These are phyloP conservation scores for Colletotrichum orbiculare DNA, from an alignment of 2,329 filamentous ascomycete genomes.

Conservation along the genomic window DNA sequence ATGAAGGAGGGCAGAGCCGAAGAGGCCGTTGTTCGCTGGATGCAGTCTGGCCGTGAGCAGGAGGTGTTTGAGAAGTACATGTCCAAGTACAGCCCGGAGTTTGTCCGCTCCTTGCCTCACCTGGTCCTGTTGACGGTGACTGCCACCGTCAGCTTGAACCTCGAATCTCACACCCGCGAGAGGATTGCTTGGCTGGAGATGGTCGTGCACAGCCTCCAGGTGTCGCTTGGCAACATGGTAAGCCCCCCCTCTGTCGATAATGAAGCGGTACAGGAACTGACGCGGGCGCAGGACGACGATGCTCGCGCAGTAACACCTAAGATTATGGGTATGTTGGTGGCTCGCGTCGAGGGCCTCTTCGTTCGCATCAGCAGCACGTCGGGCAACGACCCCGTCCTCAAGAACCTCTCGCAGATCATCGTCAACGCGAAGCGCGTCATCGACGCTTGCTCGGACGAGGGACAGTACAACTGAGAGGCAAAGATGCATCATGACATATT, in stretches of 20 bases:
- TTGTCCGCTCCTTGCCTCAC: slow-evolving; percentile 68
- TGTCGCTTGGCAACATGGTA: slow-evolving; percentile 61
- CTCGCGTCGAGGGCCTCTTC: slow-evolving; percentile 64
- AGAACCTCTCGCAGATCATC: slow-evolving; percentile 59
- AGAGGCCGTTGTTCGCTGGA: slow-evolving; percentile 73
- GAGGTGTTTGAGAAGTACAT: slow-evolving; percentile 71
- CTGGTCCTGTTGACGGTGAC: slow-evolving; percentile 73
- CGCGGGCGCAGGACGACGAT: slow-evolving; percentile 59
- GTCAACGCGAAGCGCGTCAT: slow-evolving; percentile 46
- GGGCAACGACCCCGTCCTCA: slow-evolving; percentile 60
- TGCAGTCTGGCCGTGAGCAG: slow-evolving; percentile 71
- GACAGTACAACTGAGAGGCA: slow-evolving; percentile 30
- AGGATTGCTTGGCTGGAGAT: slow-evolving; percentile 71
- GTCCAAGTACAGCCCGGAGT: slow-evolving; percentile 60
- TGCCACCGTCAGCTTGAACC: slow-evolving; percentile 70
- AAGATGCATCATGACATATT: slow-evolving; percentile 1
- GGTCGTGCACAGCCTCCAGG: slow-evolving; percentile 65
- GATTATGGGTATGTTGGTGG: slow-evolving; percentile 65
- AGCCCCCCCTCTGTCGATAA: slow-evolving; percentile 45
- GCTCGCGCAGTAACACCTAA: slow-evolving; percentile 66
- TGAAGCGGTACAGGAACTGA: slow-evolving; percentile 40
- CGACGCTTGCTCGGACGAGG: slow-evolving; percentile 38
- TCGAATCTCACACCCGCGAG: slow-evolving; percentile 65
- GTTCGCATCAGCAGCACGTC: slow-evolving; percentile 60
- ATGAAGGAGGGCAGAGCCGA: slow-evolving; percentile 72